These are phyloP conservation scores for Fusarium siculi DNA, from an alignment of 2,329 filamentous ascomycete genomes.

Conservation along the genomic window DNA sequence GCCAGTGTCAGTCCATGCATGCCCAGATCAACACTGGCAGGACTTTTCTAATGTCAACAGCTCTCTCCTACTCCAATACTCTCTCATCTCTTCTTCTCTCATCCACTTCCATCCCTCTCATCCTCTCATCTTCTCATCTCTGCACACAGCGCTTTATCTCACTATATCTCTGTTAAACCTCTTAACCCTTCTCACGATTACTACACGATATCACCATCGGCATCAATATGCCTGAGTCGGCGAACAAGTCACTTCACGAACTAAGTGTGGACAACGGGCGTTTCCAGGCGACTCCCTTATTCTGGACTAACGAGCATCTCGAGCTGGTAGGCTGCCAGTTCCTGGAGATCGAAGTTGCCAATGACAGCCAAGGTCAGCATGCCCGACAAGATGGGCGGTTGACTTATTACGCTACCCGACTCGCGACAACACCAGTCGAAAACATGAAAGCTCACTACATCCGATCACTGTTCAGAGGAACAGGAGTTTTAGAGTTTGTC, in stretches of 20 bases:
- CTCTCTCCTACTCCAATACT: rapidly evolving
- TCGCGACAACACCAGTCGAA: background rate
- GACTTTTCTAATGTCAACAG: background rate
- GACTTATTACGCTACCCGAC: background rate
- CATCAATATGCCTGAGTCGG: background rate
- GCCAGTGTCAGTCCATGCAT: background rate
- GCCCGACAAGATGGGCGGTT: background rate
- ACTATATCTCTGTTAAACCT: rapidly evolving
- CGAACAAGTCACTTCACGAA: rapidly evolving
- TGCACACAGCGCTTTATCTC: background rate
- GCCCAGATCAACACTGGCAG: background rate
- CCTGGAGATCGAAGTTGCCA: background rate
- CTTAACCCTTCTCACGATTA: background rate
- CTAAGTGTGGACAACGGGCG: rapidly evolving
- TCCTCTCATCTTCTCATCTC: background rate
- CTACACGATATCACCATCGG: background rate
- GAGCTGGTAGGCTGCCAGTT: background rate
- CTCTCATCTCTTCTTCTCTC: background rate
- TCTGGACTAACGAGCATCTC: background rate
- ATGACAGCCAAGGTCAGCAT: background rate
- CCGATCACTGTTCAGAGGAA: background rate
- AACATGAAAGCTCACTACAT: background rate
- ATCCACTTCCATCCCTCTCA: rapidly evolving
- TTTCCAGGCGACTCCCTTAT: background rate
- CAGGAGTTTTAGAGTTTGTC: background rate